phyloP scores from a whole-genome alignment of 1,284 basidiomycete species.

The Puccinia polysora region DNA sequence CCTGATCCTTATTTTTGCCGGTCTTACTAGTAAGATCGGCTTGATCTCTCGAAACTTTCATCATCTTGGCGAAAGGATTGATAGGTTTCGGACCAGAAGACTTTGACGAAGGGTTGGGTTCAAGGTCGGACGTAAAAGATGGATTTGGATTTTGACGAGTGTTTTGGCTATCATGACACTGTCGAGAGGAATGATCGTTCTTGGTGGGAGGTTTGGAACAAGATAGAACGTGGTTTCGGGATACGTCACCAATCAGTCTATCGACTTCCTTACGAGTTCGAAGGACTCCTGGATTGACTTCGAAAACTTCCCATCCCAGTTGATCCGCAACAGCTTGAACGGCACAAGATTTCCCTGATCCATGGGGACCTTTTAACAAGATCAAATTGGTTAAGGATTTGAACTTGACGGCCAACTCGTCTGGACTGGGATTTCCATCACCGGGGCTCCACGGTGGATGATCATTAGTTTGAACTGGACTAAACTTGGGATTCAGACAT shows the following conservation, averaged over 20 bases:
- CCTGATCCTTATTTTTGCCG: background rate
- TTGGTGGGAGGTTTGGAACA: slow-evolving; percentile 34
- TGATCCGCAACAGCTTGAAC: slow-evolving; percentile 89
- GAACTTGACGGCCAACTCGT: slow-evolving; percentile 9
- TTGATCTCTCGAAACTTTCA: slow-evolving; percentile 8
- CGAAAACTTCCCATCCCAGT: slow-evolving; percentile 91
- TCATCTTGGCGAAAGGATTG: slow-evolving; percentile 27
- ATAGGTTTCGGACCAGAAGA: background rate
- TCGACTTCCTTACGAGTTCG: slow-evolving; percentile 74
- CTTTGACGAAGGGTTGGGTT: background rate
- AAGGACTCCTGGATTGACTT: slow-evolving; percentile 90
- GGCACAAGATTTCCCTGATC: slow-evolving; percentile 84
- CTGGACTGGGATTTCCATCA: too few relatives aligned
- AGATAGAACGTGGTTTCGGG: slow-evolving; percentile 76
- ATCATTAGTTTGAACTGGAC: background rate
- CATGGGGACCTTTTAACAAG: slow-evolving; percentile 73
- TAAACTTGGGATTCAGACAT: background rate
- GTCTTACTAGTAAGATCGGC: background rate
- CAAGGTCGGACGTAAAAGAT: too few relatives aligned
- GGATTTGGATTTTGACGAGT: slow-evolving; percentile 24
- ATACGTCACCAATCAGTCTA: slow-evolving; percentile 81
- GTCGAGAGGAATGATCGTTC: background rate
- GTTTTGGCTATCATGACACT: slow-evolving; percentile 45
- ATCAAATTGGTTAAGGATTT: slow-evolving; percentile 70
- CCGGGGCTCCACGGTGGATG: background rate